phyloP scores from a whole-genome alignment of 768 basidiomycete genomes.

The Lenzites betulinus region DNA sequence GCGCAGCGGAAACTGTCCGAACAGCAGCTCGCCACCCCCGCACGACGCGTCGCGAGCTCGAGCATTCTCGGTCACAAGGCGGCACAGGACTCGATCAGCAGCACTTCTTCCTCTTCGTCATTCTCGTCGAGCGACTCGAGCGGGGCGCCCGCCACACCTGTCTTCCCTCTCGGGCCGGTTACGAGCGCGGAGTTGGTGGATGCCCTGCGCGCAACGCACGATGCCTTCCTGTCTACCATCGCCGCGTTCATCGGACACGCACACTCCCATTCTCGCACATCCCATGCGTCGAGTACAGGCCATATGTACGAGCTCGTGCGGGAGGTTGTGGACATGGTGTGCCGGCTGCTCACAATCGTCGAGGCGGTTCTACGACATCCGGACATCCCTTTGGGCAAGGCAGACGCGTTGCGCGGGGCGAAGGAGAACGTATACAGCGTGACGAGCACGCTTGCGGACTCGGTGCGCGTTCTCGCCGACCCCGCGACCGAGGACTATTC shows the following conservation, averaged over 20 bases:
- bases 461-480: conserved; percentile 75
- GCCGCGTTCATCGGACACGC: conserved; percentile 98
- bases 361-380: conserved; percentile 84
- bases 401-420: conserved; percentile 64
- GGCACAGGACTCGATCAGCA: conserved; percentile 57
- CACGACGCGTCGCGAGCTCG: conserved; percentile 4
- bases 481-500: conserved; percentile 47
- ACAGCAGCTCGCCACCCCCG: conserved; percentile 15
- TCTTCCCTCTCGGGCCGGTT: conserved; percentile 74
- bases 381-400: conserved; percentile 62
- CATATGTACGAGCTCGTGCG: conserved; percentile 94
- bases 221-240: conserved; percentile 89
- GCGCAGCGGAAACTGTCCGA: conserved; percentile 15
- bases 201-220: conserved; percentile 81
- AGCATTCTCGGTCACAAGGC: conserved; percentile 20
- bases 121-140: conserved; percentile 63
- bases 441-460: conserved; percentile 84
- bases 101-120: conserved; percentile 69
- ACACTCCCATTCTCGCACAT: conserved; percentile 86
- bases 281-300: conserved; percentile 91
- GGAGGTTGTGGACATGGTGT: conserved; percentile 92
- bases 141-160: conserved; percentile 45
- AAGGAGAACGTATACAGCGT: conserved; percentile 85
- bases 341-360: conserved; percentile 87
- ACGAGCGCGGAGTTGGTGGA: conserved; percentile 70